Base-by-base conservation (phyloP, 345 rosid genomes). In the Brassica incana region DNA sequence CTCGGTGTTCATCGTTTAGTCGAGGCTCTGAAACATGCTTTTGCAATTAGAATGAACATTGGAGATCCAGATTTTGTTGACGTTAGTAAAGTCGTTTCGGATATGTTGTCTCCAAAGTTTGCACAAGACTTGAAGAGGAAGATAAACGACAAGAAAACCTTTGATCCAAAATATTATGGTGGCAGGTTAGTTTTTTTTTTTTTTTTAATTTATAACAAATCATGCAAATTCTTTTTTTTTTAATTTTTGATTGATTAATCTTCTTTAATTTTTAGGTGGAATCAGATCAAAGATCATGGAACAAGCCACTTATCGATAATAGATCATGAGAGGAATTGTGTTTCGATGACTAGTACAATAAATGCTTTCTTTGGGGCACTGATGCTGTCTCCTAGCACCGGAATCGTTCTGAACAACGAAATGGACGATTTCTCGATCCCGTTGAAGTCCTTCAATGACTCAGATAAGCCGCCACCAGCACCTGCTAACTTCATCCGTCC, bases 341-440 rank as follows among this genome's bases (percentile, higher is more conserved):
- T 89, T 33, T 81, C 93, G 8, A 87, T 89, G 85, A 91, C 96
- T 14, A 84, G 2, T 43, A 89, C 95, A 1, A 82, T 89, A 56
- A 91, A 89, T 35, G 15, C 63, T 52, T 88, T 80, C 81, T 90
- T 90, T 77, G 92, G 95, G 3, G 76, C 91, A 29, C 6, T 65
- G 43, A 32, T 86, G 15, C 30, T 91, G 54, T 89, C 93, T 29
- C 86, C 85, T 1, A 84, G 85, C 33, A 88, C 93, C 0, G 93
- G 96, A 27, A 86, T 89, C 0, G 79, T 91, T 62, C 77, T 89
- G 5, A 88, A 91, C 84, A 89, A 91, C 18, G 87, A 91, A 79
- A 91, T 91, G 96, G 90, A 85, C 14, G 91, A 88, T 73, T 91
- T 89, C 83, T 87, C 91, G 10, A 83, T 84, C 30, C 89, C 91